Evolutionary conservation across 176 grass and related monocot genomes (phyloP).

Genomic region (Phragmites australis): DNA sequence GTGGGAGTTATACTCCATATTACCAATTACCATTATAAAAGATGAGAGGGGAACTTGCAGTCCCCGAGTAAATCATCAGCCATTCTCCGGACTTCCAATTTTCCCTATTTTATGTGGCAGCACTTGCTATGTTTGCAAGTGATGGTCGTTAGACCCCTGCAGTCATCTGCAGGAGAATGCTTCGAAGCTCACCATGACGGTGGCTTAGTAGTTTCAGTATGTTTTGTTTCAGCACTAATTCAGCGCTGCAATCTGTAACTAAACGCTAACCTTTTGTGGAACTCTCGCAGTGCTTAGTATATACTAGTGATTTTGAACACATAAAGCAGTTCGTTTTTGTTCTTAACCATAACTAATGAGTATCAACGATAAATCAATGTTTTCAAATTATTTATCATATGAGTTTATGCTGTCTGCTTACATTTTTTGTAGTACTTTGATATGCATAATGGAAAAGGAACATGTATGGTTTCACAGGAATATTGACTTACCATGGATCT

Average conservation of each 20-base stretch:
- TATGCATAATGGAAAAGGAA: constrained; percentile 6
- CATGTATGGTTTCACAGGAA: constrained; percentile 11
- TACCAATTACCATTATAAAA: constrained; percentile 6
- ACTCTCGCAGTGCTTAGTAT: neutral
- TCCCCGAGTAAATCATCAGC: neutral
- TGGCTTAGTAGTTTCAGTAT: neutral
- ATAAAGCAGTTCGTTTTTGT: neutral
- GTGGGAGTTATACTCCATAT: neutral
- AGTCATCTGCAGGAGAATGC: neutral
- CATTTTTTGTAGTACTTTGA: neutral
- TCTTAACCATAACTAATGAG: neutral
- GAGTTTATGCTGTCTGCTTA: too few relatives aligned
- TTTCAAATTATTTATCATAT: too few relatives aligned
- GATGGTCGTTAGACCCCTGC: neutral
- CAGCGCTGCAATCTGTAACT: neutral
- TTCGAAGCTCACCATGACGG: neutral
- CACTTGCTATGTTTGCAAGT: neutral
- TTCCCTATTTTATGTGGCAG: neutral
- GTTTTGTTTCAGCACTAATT: neutral
- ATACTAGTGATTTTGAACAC: neutral
- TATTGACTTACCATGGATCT: constrained; percentile 72
- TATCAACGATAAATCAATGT: neutral
- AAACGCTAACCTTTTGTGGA: neutral
- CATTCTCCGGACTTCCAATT: neutral
- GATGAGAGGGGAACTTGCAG: neutral